Percentiles rank a stretch among this genome's conserved stretches.
phyloP scores from a whole-genome alignment of 305 asterid genomes.

The Solanum hybrid region DNA sequence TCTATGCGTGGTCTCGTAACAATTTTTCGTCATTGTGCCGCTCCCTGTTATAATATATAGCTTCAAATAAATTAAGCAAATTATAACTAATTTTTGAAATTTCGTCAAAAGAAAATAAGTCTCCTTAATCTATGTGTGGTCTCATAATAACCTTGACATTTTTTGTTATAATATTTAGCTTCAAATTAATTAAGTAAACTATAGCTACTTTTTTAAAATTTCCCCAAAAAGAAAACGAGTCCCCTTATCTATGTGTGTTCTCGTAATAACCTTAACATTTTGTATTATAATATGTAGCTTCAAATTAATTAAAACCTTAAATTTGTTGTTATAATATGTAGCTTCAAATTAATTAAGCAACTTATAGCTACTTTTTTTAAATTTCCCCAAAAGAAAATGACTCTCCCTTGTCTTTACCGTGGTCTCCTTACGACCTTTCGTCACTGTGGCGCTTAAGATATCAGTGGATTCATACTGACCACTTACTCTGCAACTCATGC shows the following conservation, averaged over 20 bases:
- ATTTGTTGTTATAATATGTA: background rate
- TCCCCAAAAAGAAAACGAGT: background rate
- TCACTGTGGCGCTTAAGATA: background rate
- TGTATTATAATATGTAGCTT: background rate
- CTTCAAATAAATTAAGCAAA: no score
- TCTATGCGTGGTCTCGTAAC: background rate
- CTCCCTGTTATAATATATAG: background rate
- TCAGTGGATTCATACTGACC: background rate
- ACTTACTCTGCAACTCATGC: background rate
- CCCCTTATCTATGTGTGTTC: background rate
- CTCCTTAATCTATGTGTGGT: background rate
- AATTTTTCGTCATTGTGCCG: background rate
- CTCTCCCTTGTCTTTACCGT: background rate
- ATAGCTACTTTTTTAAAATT: no score
- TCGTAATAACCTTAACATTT: background rate
- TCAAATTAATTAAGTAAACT: background rate
- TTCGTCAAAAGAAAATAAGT: no score
- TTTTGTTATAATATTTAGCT: no score
- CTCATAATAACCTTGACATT: no score
- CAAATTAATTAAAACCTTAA: background rate
- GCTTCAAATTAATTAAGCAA: background rate
- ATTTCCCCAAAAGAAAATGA: background rate
- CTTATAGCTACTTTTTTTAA: no score
- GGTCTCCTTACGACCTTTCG: background rate
- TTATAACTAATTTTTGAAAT: no score